phyloP scores from a whole-genome alignment of 768 basidiomycete species.

The Lactarius sanguifluus region DNA sequence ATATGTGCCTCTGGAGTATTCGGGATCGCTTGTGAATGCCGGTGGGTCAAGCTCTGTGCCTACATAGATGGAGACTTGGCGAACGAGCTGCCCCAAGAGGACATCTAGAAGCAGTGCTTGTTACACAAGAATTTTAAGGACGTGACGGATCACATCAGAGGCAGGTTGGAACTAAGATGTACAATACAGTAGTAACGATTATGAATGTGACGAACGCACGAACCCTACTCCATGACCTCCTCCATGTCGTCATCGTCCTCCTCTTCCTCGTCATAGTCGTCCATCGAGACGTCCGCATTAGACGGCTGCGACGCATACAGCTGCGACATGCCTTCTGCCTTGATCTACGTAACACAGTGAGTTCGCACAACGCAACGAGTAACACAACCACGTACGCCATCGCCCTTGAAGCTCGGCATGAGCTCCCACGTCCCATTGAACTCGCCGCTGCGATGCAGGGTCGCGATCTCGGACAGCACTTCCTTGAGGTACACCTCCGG shows the following conservation, averaged over 20 bases:
- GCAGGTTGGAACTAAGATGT: background rate
- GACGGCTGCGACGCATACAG: constrained; percentile 29
- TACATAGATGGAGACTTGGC: too few species aligned
- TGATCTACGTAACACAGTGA: constrained; percentile 34
- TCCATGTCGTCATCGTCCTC: constrained; percentile 70
- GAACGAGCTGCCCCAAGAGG: too few species aligned
- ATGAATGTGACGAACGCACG: background rate
- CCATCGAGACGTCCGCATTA: constrained; percentile 47
- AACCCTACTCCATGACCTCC: constrained; percentile 53
- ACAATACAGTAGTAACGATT: constrained; percentile 10
- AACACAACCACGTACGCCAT: constrained; percentile 45
- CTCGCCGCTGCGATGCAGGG: constrained; percentile 77
- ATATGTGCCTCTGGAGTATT: too few species aligned
- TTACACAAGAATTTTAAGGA: too few species aligned
- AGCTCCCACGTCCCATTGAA: constrained; percentile 79
- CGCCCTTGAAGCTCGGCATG: constrained; percentile 67
- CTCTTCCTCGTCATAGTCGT: constrained; percentile 54
- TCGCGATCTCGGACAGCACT: constrained; percentile 72
- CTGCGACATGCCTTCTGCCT: constrained; percentile 37
- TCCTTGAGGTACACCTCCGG: constrained; percentile 88
- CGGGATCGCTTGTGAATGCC: too few species aligned
- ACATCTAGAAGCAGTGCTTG: too few species aligned
- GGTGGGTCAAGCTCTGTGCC: too few species aligned
- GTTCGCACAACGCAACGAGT: background rate
- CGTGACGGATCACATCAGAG: too few species aligned